Evolutionary conservation across 257 asterid species (phyloP).

Genomic region (Salvia rosmarinus): DNA sequence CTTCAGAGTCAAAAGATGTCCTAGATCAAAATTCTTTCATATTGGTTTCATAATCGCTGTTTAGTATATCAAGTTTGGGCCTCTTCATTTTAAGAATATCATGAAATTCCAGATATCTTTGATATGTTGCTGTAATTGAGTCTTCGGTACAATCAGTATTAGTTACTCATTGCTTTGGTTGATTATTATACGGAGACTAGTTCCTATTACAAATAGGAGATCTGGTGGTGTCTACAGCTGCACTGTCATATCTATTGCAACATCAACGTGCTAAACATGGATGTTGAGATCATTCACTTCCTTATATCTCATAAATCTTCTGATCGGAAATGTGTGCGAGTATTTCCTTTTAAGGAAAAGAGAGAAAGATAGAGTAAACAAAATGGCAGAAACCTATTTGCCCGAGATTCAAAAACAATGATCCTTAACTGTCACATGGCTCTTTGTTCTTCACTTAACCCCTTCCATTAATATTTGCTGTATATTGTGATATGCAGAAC

Average conservation of each 20-base stretch:
- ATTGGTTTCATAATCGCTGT: not conserved
- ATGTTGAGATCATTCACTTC: not conserved
- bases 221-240: not conserved
- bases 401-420: too few relatives aligned
- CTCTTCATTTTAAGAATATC: not conserved
- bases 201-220: not conserved
- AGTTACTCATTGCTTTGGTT: not conserved
- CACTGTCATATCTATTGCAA: not conserved
- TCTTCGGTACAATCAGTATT: not conserved
- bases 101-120: not conserved
- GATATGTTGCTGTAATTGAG: not conserved
- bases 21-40: not conserved
- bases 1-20: not conserved
- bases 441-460: not conserved
- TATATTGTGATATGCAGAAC: slow-evolving; percentile 44
- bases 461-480: not conserved
- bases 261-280: not conserved
- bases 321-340: too few relatives aligned
- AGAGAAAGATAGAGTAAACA: too few relatives aligned
- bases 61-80: not conserved
- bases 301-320: too few relatives aligned
- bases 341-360: too few relatives aligned
- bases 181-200: not conserved
- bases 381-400: too few relatives aligned
- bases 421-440: too few relatives aligned